Evolutionary conservation across 2,329 filamentous ascomycete species (phyloP).

Genomic region (Nemania diffusa): DNA sequence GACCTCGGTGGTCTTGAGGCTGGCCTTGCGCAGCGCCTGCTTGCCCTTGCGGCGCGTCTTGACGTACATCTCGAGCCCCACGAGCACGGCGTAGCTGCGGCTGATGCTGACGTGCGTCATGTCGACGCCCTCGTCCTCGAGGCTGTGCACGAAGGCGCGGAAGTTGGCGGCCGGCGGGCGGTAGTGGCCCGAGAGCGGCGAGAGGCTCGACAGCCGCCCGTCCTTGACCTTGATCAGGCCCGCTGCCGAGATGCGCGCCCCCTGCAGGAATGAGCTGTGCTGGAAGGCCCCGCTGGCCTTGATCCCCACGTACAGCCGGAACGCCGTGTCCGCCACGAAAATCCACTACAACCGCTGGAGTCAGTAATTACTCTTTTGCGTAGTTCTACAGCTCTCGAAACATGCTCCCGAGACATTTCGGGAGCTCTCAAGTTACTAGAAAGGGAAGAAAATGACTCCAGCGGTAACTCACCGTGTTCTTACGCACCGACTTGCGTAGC

Average conservation of each 20-base stretch:
- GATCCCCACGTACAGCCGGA: slow-evolving; percentile 88
- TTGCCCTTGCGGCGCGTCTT: slow-evolving; percentile 75
- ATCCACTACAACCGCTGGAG: too few relatives aligned
- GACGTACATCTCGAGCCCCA: slow-evolving; percentile 83
- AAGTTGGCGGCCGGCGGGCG: slow-evolving; percentile 86
- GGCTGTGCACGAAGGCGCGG: slow-evolving; percentile 77
- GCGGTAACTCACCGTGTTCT: too few relatives aligned
- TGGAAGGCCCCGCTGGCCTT: slow-evolving; percentile 90
- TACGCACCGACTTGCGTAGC: slow-evolving; percentile 80
- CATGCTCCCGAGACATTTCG: too few relatives aligned
- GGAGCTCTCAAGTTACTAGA: too few relatives aligned
- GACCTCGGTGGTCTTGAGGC: slow-evolving; percentile 67
- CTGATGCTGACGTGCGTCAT: slow-evolving; percentile 82
- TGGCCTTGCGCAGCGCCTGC: slow-evolving; percentile 59
- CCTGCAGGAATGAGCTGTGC: slow-evolving; percentile 89
- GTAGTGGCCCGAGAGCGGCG: slow-evolving; percentile 82
- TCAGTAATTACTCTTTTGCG: too few relatives aligned
- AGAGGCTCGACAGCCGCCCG: slow-evolving; percentile 78
- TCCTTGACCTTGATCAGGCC: slow-evolving; percentile 87
- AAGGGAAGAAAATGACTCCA: too few relatives aligned
- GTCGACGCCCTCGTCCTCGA: slow-evolving; percentile 80
- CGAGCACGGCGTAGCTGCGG: slow-evolving; percentile 82
- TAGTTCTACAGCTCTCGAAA: too few relatives aligned
- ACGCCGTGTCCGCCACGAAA: slow-evolving; percentile 87
- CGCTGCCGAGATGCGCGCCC: slow-evolving; percentile 81